Base-by-base conservation (phyloP, 2,329 filamentous ascomycete species). In the Calonectria pauciramosa region DNA sequence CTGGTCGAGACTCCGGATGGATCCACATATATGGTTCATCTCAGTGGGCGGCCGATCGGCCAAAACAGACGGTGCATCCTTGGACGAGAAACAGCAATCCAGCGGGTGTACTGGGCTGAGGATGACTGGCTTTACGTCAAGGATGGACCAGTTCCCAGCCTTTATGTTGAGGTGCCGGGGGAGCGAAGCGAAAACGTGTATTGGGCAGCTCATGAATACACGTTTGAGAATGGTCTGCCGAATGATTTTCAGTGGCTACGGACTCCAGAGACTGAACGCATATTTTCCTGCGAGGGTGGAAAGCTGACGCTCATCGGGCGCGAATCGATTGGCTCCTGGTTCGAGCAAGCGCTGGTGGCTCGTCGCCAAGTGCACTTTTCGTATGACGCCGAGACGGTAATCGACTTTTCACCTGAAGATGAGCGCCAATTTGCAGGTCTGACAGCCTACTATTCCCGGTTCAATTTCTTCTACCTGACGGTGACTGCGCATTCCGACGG, bases 41-140 rank as follows among this genome's bases (percentile, higher is more conserved):
- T 91, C 1, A 84, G 85, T 0, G 88, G 89, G 3, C 87, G 90
- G 1, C 90, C 90, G 0, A 89, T 85, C 0, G 89, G 88, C 0
- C 88, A 91, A 80, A 81, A 86, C 38, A 86, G 89, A 1, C 86
- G 90, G 8, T 91, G 89, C 70, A 87, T 91, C 0, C 82, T 91
- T 2, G 90, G 90, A 9, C 86, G 90, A 60, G 90, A 91, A 82
- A 91, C 90, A 0, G 85, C 85, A 0, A 90, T 93, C 26, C 91
- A 93, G 77, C 89, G 92, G 77, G 90, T 88, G 0, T 89, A 87
- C 80, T 93, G 91, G 91, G 84, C 78, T 0, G 84, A 89, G 14
- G 90, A 93, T 59, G 91, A 91, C 78, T 93, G 91, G 91, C 85
- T 92, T 5, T 92, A 92, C 74, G 85, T 93, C 56, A 92, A 92